Conservation (phyloP, 352 stramenopile genomes). For the Globisporangium heterothallicum region DNA sequence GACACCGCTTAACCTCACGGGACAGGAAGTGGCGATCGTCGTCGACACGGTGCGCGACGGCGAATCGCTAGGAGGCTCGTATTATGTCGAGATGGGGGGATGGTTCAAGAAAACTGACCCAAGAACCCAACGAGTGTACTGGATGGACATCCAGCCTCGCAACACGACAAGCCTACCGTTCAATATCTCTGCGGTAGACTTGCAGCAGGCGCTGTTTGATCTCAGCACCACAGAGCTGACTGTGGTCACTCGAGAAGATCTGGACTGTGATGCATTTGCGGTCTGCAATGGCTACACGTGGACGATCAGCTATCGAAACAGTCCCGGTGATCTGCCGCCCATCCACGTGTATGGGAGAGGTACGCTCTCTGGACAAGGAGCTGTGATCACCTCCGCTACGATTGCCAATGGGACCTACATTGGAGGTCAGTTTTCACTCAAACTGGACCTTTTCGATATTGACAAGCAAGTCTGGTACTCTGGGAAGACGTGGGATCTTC, state of each 20-base stretch:
- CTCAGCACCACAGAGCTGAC: constrained; percentile 38
- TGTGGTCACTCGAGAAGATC: constrained; percentile 25
- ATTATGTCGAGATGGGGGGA: constrained; percentile 49
- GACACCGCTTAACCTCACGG: constrained; percentile 49
- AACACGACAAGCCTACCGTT: constrained; percentile 44
- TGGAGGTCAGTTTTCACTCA: constrained; percentile 48
- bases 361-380: constrained; percentile 25
- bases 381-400: constrained; percentile 26
- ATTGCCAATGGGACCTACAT: constrained; percentile 75
- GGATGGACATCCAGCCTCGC: constrained; percentile 23
- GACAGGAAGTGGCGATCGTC: constrained; percentile 26
- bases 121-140: constrained; percentile 37
- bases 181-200: constrained; percentile 20
- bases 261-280: constrained; percentile 51
- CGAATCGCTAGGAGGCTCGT: constrained; percentile 41
- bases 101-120: constrained; percentile 46
- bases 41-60: constrained; percentile 38
- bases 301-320: constrained; percentile 59
- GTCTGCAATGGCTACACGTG: constrained; percentile 69
- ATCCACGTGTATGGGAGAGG: constrained; percentile 36
- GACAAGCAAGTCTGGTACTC: constrained; percentile 29
- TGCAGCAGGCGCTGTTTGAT: constrained; percentile 31
- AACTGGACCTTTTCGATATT: constrained; percentile 42
- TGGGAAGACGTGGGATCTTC: constrained; percentile 58
- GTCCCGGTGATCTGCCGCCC: constrained; percentile 52